A percentile compares a stretch with the other conserved stretches of the same genome.
phyloP scores from a whole-genome alignment of 345 rosid species.

The Schrenkiella parvula region DNA sequence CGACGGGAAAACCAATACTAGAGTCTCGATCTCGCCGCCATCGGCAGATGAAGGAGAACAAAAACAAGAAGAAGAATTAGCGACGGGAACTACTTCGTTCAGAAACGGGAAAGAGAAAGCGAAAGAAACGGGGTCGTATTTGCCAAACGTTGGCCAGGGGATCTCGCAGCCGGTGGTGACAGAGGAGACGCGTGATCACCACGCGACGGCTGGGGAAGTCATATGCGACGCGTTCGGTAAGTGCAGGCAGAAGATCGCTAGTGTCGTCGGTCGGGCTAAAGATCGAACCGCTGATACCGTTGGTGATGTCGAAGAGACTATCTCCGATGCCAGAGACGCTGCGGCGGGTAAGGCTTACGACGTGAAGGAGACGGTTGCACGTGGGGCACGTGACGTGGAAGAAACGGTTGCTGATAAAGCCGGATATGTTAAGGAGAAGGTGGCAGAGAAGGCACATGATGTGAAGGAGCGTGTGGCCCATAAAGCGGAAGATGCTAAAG shows the following conservation, averaged over 20 bases:
- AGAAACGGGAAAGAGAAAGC: constrained; percentile 27
- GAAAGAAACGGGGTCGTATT: constrained; percentile 30
- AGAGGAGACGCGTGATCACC: constrained; percentile 16
- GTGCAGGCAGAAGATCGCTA: constrained; percentile 49
- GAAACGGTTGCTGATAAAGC: background rate
- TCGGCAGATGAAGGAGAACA: constrained; percentile 1
- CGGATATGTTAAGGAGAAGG: constrained; percentile 7
- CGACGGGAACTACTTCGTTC: background rate
- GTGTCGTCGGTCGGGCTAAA: constrained; percentile 40
- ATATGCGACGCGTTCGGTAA: constrained; percentile 57
- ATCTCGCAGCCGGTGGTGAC: constrained; percentile 8
- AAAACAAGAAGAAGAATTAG: background rate
- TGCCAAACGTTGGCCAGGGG: constrained; percentile 36
- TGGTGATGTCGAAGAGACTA: constrained; percentile 31
- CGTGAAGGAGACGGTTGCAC: constrained; percentile 15
- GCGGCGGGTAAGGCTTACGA: constrained; percentile 9
- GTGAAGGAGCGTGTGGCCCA: constrained; percentile 17
- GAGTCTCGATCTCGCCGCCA: constrained; percentile 52
- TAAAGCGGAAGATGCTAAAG: background rate
- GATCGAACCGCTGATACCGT: constrained; percentile 7
- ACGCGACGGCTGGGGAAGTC: constrained; percentile 41
- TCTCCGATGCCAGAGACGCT: background rate
- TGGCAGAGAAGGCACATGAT: constrained; percentile 7
- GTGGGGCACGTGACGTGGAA: constrained; percentile 18
- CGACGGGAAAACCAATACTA: constrained; percentile 55